Percentiles rank a stretch among this genome's conserved stretches.
phyloP scores from a whole-genome alignment of 352 stramenopile genomes.

The Phytophthora multivora region DNA sequence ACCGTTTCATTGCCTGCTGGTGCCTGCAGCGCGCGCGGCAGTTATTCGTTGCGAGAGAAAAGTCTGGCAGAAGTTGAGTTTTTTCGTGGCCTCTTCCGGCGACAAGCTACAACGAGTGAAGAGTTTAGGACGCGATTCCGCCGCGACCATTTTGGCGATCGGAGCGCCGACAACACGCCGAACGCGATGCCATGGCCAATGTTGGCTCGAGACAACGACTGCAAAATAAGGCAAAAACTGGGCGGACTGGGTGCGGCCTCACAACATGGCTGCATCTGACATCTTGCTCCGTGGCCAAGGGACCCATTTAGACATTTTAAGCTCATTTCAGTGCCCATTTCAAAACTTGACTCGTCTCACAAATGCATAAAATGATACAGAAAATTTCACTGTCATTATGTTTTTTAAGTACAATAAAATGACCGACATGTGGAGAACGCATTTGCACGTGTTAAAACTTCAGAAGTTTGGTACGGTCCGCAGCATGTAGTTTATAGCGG shows the following conservation, averaged over 20 bases:
- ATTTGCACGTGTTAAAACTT: too few species aligned
- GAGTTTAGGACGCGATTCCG: neutral
- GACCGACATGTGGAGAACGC: too few species aligned
- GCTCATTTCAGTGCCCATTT: neutral
- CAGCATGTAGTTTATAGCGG: too few species aligned
- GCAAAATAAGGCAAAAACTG: constrained; percentile 1
- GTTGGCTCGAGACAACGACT: constrained; percentile 4
- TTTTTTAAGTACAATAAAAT: too few species aligned
- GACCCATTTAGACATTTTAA: neutral
- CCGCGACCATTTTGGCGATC: neutral
- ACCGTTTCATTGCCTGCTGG: constrained; percentile 1
- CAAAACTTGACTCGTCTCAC: neutral
- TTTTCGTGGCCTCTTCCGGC: neutral
- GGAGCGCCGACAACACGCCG: neutral
- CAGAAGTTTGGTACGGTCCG: too few species aligned
- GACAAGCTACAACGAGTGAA: neutral
- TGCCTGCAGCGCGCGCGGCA: neutral
- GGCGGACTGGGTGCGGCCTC: neutral
- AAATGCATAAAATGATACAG: too few species aligned
- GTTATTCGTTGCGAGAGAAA: neutral
- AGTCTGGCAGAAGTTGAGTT: neutral
- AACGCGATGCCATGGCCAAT: constrained; percentile 8
- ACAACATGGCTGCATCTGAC: constrained; percentile 21
- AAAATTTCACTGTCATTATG: too few species aligned
- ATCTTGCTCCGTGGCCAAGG: neutral